Conservation (phyloP, 768 basidiomycete species). For the Pisolithus microcarpus region DNA sequence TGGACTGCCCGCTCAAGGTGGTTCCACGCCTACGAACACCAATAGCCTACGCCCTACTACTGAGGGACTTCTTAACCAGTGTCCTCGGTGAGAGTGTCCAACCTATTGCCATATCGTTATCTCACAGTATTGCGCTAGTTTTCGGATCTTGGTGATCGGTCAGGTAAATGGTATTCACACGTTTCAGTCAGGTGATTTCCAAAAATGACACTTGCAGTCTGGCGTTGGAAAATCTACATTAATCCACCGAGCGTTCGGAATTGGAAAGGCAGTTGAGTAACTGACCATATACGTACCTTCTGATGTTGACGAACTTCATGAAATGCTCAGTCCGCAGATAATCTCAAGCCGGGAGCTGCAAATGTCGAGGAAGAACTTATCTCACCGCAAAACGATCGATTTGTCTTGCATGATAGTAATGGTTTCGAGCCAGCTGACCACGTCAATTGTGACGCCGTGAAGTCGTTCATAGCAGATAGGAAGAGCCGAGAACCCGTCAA, state of each 20-base stretch:
- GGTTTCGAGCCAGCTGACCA: no score
- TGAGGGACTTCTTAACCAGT: neutral
- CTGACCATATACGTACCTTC: neutral
- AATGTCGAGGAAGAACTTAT: no score
- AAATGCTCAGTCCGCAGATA: neutral
- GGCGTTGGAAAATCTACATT: conserved; percentile 5
- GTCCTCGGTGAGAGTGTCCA: conserved; percentile 1
- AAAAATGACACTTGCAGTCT: neutral
- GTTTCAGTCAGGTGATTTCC: neutral
- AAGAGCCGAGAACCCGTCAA: no score
- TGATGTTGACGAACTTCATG: neutral
- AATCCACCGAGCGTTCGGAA: conserved; percentile 1
- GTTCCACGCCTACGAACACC: no score
- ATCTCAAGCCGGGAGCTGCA: neutral
- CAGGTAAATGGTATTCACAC: neutral
- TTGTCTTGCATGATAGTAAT: no score
- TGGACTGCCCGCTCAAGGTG: no score
- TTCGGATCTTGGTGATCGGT: conserved; percentile 5
- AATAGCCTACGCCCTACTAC: neutral
- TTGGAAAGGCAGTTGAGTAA: neutral
- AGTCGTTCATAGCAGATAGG: no score
- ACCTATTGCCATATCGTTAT: neutral
- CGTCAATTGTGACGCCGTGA: no score
- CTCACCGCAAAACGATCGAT: no score
- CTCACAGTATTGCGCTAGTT: neutral